These are phyloP conservation scores for Drosera spatulata DNA, from an alignment of 179 eudicot genomes.

Conservation along the genomic window DNA sequence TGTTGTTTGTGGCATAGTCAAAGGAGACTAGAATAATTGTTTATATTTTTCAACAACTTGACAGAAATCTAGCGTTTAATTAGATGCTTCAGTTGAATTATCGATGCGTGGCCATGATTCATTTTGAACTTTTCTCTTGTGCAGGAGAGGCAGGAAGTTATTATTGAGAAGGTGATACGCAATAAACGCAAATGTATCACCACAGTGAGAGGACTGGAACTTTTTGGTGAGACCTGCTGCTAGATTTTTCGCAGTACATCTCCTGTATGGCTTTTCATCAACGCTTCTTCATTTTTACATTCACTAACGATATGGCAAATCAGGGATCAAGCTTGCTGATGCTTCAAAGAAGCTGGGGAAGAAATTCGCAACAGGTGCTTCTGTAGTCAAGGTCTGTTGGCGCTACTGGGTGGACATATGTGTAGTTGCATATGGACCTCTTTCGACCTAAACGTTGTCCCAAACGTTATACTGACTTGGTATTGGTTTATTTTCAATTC, in stretches of 20 bases:
- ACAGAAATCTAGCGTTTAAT: too few species aligned
- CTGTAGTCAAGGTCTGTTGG: constrained; percentile 74
- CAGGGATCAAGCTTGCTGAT: constrained; percentile 84
- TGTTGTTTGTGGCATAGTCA: too few species aligned
- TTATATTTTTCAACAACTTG: too few species aligned
- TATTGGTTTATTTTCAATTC: constrained; percentile 4
- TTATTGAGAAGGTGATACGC: constrained; percentile 92
- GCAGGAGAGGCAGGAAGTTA: constrained; percentile 85
- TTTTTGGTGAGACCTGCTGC: constrained; percentile 51
- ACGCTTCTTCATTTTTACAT: background rate
- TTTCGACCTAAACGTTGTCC: too few species aligned
- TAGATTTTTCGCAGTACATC: background rate
- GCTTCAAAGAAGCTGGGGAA: constrained; percentile 99
- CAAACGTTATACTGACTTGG: too few species aligned
- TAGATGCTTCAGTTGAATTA: too few species aligned
- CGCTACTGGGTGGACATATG: too few species aligned
- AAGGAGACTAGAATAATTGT: too few species aligned
- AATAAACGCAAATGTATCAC: constrained; percentile 94
- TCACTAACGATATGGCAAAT: background rate
- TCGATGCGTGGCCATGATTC: too few species aligned
- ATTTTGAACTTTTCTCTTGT: constrained; percentile 2
- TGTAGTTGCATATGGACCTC: too few species aligned
- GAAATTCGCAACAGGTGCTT: constrained; percentile 97
- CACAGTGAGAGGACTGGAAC: constrained; percentile 85
- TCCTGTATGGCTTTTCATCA: background rate